phyloP scores from a whole-genome alignment of 257 asterid genomes.

The Craterostigma plantagineum region DNA sequence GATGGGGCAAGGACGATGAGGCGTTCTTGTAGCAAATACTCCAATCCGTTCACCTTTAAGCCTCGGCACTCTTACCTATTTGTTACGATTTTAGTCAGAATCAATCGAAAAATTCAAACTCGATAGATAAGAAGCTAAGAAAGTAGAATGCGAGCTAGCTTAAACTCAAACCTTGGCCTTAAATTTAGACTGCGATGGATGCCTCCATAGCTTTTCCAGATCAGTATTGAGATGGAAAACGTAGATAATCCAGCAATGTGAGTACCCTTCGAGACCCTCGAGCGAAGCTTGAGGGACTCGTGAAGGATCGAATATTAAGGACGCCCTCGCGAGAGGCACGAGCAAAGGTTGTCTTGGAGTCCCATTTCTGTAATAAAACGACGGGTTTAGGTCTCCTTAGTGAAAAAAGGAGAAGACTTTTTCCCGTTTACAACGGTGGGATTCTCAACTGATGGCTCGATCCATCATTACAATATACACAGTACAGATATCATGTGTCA shows the following conservation, averaged over 20 bases:
- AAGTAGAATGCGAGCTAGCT: no score
- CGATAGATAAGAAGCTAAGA: neutral
- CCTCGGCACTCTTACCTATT: constrained; percentile 82
- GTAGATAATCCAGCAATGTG: constrained; percentile 88
- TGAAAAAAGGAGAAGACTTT: no score
- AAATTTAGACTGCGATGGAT: constrained; percentile 65
- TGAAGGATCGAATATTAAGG: constrained; percentile 40
- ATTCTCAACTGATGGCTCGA: no score
- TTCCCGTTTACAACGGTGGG: no score
- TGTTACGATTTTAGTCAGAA: constrained; percentile 8
- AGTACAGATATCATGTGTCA: no score
- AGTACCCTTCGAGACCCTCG: constrained; percentile 77
- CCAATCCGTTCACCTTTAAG: constrained; percentile 77
- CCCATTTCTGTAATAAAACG: constrained; percentile 49
- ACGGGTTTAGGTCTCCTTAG: neutral
- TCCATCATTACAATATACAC: no score
- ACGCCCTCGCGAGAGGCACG: constrained; percentile 85
- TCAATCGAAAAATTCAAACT: neutral
- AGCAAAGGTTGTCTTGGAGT: constrained; percentile 97
- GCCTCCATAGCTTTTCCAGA: constrained; percentile 81
- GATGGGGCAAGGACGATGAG: constrained; percentile 97
- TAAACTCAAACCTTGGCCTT: constrained; percentile 66
- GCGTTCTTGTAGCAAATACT: constrained; percentile 91
- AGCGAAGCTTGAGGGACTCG: constrained; percentile 81
- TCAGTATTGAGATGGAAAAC: constrained; percentile 88